Evolutionary conservation across 352 stramenopile genomes (phyloP).

Genomic region (Phytophthora europaea): DNA sequence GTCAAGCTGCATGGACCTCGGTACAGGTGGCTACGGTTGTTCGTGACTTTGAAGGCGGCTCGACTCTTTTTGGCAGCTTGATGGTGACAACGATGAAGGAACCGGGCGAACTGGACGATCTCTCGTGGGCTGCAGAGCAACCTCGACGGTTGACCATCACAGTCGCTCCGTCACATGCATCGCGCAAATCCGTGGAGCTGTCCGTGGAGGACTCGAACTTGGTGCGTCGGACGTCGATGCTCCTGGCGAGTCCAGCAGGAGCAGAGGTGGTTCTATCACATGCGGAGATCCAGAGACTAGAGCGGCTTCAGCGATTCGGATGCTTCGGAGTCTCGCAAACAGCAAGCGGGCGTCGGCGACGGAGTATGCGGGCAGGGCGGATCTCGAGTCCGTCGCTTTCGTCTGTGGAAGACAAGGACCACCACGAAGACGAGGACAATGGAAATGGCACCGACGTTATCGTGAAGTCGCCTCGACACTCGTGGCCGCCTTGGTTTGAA

Average conservation of each 20-base stretch:
- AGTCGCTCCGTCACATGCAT: constrained; percentile 20
- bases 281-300: constrained; percentile 46
- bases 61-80: not conserved
- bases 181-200: constrained; percentile 42
- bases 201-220: constrained; percentile 53
- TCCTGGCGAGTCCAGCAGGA: constrained; percentile 55
- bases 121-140: constrained; percentile 24
- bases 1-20: constrained; percentile 30
- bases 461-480: constrained; percentile 15
- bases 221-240: constrained; percentile 60
- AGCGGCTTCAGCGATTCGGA: constrained; percentile 54
- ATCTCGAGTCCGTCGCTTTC: constrained; percentile 23
- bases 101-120: constrained; percentile 2
- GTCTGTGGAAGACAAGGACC: constrained; percentile 15
- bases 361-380: constrained; percentile 11
- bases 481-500: constrained; percentile 33
- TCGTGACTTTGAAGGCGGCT: not conserved
- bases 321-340: constrained; percentile 20
- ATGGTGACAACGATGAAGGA: constrained; percentile 18
- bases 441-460: not conserved
- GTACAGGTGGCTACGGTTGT: constrained; percentile 7
- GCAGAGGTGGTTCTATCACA: constrained; percentile 53
- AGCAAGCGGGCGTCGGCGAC: constrained; percentile 10
- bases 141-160: constrained; percentile 38
- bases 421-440: constrained; percentile 4